Percentiles rank a stretch among this genome's conserved stretches.
These are phyloP conservation scores for Backusella macrospora DNA, from an alignment of 192 early-diverging fungal genomes.

Conservation along the genomic window DNA sequence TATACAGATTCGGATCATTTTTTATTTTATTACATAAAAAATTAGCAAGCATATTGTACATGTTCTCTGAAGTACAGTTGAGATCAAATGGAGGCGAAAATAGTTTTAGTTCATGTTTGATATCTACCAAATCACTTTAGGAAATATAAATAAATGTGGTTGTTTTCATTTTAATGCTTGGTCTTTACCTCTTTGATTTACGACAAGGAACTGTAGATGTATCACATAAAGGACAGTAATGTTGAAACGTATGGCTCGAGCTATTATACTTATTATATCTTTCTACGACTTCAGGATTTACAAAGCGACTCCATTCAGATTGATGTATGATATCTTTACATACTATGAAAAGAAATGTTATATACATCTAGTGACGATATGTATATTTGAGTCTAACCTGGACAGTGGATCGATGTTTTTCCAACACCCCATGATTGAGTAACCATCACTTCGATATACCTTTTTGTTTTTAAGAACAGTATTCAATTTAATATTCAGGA, in stretches of 20 bases:
- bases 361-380: background rate
- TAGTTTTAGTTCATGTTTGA: too few relatives aligned
- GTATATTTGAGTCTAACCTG: constrained; percentile 24
- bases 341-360: constrained; percentile 27
- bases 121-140: constrained; percentile 10
- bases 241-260: constrained; percentile 55
- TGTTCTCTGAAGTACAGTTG: too few relatives aligned
- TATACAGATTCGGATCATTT: too few relatives aligned
- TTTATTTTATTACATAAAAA: too few relatives aligned
- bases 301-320: constrained; percentile 61
- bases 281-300: constrained; percentile 44
- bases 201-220: constrained; percentile 41
- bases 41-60: too few relatives aligned
- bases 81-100: too few relatives aligned
- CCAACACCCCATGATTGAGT: constrained; percentile 59
- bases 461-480: background rate
- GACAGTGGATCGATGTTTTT: constrained; percentile 58
- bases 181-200: too few relatives aligned
- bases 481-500: too few relatives aligned
- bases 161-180: too few relatives aligned
- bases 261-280: constrained; percentile 53
- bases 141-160: background rate
- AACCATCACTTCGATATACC: constrained; percentile 58
- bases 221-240: constrained; percentile 52
- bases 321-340: constrained; percentile 53